Evolutionary conservation across 805 yeast genomes (phyloP), one percentile per base, ranked within the genome.

Genomic region (Saccharomycopsis capsularis): DNA sequence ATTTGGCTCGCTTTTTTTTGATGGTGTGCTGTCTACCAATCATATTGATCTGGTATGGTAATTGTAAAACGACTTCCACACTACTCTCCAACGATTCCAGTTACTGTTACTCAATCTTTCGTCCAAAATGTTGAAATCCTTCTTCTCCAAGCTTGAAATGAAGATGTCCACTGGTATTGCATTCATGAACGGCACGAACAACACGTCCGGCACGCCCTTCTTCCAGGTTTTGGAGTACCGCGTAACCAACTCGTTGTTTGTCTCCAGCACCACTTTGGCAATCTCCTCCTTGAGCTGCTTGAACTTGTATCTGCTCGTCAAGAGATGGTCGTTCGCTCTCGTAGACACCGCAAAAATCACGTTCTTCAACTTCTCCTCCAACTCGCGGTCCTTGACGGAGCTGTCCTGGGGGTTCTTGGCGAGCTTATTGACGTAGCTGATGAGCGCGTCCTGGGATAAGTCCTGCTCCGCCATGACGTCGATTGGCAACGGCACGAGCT

Each of bases 241-340:
- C 53, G 59, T 60, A 32, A 56, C 54, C 44, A 61, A 57, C 7
- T 42, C 54, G 35, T 59, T 62, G 56, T 57, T 69, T 0, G 57
- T 55, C 32, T 63, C 51, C 3, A 44, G 44, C 3, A 71, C 62
- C 1, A 67, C 56, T 1, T 60, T 55, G 0, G 56, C 54, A n/a
- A 78, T 69, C 16, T 68, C 70, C 2, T 51, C 53, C 47, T 65
- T 67, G 13, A 75, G 61, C 29, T 68, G 60, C 1, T 56, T 52
- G 22, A 82, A 61, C 55, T 83, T 77, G n/a, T 68, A 62, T 44
- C 84, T 68, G 1, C 93, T 88, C 0, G 89, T 69, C 3, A 86
- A 61, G 2, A 87, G 59, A 62, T 86, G 95, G 61, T 86, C 95
- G 63, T 87, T 86, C 2, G 95, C 93, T 1, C 73, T 66, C 3